Conservation (phyloP, 371 early-diverging fungal genomes). For the Lichtheimia ornata region DNA sequence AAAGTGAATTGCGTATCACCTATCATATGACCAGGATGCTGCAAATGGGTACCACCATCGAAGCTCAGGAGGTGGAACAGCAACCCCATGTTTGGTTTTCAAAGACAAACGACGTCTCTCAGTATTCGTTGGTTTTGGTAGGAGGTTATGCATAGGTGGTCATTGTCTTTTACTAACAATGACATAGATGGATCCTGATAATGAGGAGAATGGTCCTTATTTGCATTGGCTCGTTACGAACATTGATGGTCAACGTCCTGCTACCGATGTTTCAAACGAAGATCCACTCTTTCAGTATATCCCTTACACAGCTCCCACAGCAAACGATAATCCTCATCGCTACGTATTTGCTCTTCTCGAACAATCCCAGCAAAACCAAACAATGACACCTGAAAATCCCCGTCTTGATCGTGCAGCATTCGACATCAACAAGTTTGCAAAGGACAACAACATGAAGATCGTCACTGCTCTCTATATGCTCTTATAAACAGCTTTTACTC, state of each 20-base stretch:
- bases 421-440: constrained; percentile 13
- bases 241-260: constrained; percentile 44
- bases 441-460: constrained; percentile 9
- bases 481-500: no score
- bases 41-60: constrained; percentile 8
- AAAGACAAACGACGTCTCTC: constrained; percentile 8
- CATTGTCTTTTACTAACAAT: neutral
- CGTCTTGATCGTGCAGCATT: constrained; percentile 6
- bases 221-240: constrained; percentile 57
- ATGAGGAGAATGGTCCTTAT: constrained; percentile 18
- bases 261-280: constrained; percentile 23
- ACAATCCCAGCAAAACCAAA: constrained; percentile 23
- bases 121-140: constrained; percentile 24
- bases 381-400: constrained; percentile 10
- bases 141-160: neutral
- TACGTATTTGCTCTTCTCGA: constrained; percentile 52
- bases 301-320: constrained; percentile 39
- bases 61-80: constrained; percentile 11
- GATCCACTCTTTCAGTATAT: constrained; percentile 22
- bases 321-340: constrained; percentile 45
- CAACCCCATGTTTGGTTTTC: constrained; percentile 24
- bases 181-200: constrained; percentile 50
- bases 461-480: constrained; percentile 10
- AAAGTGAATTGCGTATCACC: constrained; percentile 20
- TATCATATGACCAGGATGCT: constrained; percentile 18